Conservation (phyloP, 441 rosid species). For the Metrosideros polymorpha region DNA sequence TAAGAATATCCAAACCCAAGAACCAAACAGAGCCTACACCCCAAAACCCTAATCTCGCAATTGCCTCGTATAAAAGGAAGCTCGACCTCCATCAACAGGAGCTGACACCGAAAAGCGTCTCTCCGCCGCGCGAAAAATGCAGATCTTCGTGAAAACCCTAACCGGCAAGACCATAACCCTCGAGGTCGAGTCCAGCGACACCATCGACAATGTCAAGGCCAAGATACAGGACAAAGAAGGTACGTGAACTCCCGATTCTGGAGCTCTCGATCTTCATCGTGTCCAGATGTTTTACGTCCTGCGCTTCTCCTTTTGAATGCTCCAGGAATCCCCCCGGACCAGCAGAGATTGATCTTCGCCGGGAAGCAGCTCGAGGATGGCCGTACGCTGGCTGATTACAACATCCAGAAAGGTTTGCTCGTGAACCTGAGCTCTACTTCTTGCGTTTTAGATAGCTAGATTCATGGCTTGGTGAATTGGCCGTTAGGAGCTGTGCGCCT, state of each 20-base stretch:
- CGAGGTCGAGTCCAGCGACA: slow-evolving; percentile 17
- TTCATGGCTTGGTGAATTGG: neutral
- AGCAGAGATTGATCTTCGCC: slow-evolving; percentile 68
- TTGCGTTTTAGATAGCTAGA: neutral
- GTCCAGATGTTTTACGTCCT: neutral
- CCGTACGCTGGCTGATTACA: slow-evolving; percentile 64
- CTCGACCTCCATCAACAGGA: neutral
- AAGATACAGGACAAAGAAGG: slow-evolving; percentile 57
- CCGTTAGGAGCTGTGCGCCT: neutral
- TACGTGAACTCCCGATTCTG: neutral
- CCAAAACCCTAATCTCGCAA: slow-evolving; percentile 12
- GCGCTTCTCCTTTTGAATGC: neutral
- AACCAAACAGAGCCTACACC: slow-evolving; percentile 5
- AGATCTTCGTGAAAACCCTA: slow-evolving; percentile 17
- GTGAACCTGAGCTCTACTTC: neutral
- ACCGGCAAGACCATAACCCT: slow-evolving; percentile 17
- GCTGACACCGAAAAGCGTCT: neutral
- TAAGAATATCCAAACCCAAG: neutral
- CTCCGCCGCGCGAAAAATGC: slow-evolving; percentile 1
- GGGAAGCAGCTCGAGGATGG: slow-evolving; percentile 89
- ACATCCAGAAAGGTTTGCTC: slow-evolving; percentile 53
- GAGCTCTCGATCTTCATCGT: neutral
- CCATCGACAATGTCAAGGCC: slow-evolving; percentile 15
- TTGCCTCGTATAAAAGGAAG: neutral
- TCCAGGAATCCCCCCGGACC: slow-evolving; percentile 62